Conservation (phyloP, 192 early-diverging fungal species). For the Oehlia diaphana region DNA sequence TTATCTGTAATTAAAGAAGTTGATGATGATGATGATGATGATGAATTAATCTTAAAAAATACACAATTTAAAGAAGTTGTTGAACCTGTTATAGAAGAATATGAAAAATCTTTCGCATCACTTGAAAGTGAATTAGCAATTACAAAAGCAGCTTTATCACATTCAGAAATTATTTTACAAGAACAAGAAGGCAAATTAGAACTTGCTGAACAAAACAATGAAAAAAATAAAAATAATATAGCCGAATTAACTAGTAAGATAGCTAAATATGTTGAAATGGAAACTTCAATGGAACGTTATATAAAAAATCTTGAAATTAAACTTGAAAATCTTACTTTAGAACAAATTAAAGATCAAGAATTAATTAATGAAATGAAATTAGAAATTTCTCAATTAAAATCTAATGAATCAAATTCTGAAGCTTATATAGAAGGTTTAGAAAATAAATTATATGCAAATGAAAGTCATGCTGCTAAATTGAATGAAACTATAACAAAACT, state of each 20-base stretch:
- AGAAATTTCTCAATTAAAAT: constrained; percentile 6
- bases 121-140: constrained; percentile 62
- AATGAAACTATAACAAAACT: constrained; percentile 21
- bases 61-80: constrained; percentile 45
- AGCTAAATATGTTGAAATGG: constrained; percentile 55
- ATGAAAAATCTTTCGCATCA: constrained; percentile 61
- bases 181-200: constrained; percentile 58
- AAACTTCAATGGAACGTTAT: constrained; percentile 42
- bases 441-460: constrained; percentile 21
- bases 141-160: constrained; percentile 57
- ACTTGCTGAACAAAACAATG: constrained; percentile 29
- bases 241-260: constrained; percentile 39
- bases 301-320: constrained; percentile 45
- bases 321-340: constrained; percentile 30
- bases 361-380: constrained; percentile 2
- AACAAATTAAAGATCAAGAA: constrained; percentile 36
- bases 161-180: constrained; percentile 51
- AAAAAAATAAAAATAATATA: constrained; percentile 28
- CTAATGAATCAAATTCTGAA: constrained; percentile 19
- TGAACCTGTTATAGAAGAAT: constrained; percentile 69
- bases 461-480: background rate
- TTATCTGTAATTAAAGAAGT: background rate
- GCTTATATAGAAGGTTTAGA: constrained; percentile 34
- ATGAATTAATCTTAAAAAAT: background rate
- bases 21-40: background rate